Base-by-base conservation (phyloP, 2,329 filamentous ascomycete species). In the Aurifilum marmelostoma region DNA sequence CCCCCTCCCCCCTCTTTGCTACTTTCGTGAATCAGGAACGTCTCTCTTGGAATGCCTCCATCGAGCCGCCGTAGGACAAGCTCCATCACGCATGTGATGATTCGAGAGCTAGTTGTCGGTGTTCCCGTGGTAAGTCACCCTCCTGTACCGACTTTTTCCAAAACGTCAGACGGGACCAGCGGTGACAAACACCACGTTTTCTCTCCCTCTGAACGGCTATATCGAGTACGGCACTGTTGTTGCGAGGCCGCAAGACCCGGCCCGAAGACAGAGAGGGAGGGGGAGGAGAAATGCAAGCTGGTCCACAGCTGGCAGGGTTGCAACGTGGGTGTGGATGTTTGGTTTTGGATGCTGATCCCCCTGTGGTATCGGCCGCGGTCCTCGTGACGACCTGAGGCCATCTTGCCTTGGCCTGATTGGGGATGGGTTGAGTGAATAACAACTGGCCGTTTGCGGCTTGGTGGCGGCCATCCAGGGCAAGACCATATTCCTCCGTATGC, bases 311-410 rank as follows among this genome's bases (percentile, higher is more conserved):
- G 37, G 59, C 59, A 61, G 59, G 59, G 59, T 61, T 29, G 59
- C 59, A 61, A 61, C 59, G 59, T 61, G 59, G 37, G 16, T 43
- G 59, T 43, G 59, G 59, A 29, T 61, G 12, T 29, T 37, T 43
- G 59, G 59, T 18, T 61, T 34, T 43, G 59, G 59, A 43, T 41
- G 59, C 34, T 39, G 34, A 41, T 41, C 43, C n/a, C n/a, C n/a
- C 43, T 47, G 9, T 47, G n/a, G 18, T n/a, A 39, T 24, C 21
- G 18, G 58, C 29, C 58, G 37, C 18, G 29, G 32, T 32, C 59
- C 39, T 27, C 18, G 34, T 39, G 59, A 27, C n/a, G 21, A 16
- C 7, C 59, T 29, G n/a, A 16, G 34, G 39, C 59, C 18, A 43
- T 61, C 34, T 24, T 27, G 14, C 16, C 52, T 56, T 29, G 52